Evolutionary conservation across 1,284 basidiomycete species (phyloP).

Genomic region (Boletus sp.): DNA sequence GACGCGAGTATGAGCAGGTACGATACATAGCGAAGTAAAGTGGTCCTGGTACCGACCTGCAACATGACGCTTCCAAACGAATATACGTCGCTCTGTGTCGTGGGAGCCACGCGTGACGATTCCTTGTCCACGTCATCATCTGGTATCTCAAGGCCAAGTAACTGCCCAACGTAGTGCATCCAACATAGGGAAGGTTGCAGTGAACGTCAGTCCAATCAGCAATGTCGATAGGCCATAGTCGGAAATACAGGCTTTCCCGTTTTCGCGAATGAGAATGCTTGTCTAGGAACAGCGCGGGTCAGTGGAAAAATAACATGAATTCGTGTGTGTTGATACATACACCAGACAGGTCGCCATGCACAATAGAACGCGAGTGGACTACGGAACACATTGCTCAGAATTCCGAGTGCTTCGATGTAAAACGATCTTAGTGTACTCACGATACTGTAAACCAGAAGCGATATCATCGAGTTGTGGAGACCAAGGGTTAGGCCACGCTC

Average conservation of each 20-base stretch:
- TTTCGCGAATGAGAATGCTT: background rate
- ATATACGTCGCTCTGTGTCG: constrained; percentile 9
- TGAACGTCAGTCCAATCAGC: constrained; percentile 12
- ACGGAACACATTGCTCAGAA: background rate
- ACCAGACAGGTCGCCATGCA: constrained; percentile 5
- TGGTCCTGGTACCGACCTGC: constrained; percentile 14
- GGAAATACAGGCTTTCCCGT: background rate
- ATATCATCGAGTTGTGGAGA: constrained; percentile 3
- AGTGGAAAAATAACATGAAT: background rate
- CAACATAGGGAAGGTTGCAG: constrained; percentile 16
- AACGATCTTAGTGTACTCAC: constrained; percentile 5
- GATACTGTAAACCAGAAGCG: constrained; percentile 5
- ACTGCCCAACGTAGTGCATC: constrained; percentile 40
- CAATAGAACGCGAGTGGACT: constrained; percentile 1
- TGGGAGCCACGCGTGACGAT: background rate
- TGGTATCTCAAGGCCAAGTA: constrained; percentile 16
- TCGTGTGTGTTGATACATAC: background rate
- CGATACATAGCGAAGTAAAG: background rate
- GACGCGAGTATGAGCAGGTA: background rate
- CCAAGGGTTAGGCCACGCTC: background rate
- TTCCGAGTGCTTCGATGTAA: background rate
- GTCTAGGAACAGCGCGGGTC: background rate
- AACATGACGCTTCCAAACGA: constrained; percentile 29
- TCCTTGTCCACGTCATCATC: background rate
- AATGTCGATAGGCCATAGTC: constrained; percentile 20